Evolutionary conservation across 179 eudicot species (phyloP), one percentile per base, ranked within the genome.

Genomic region (Beta corolliflora): DNA sequence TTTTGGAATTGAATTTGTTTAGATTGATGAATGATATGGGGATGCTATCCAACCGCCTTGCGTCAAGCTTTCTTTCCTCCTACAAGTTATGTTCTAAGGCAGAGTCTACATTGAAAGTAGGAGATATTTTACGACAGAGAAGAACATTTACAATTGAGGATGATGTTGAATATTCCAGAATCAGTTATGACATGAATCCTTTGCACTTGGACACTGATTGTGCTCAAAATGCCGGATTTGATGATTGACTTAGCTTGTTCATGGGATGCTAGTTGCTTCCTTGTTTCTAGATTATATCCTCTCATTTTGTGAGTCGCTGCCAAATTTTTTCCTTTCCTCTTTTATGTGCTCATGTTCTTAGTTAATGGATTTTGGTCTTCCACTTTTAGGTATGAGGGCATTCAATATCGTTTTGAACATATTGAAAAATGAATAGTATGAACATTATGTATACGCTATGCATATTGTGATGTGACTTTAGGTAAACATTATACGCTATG

Each of bases 251-350:
- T n/a, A n/a, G n/a, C n/a, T n/a, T n/a, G n/a, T n/a, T 79, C 94
- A 89, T 44, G 98, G 96, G 65, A 86, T 93, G 91, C 96, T 93
- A 44, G 96, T 93, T 66, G 94, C 96, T 55, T 89, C 98, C 21
- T 54, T 93, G 80, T n/a, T n/a, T n/a, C n/a, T n/a, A n/a, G n/a
- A n/a, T n/a, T n/a, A n/a, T n/a, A n/a, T n/a, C n/a, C n/a, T n/a
- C n/a, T n/a, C n/a, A n/a, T n/a, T n/a, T n/a, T n/a, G n/a, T n/a
- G n/a, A n/a, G n/a, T n/a, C n/a, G n/a, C n/a, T n/a, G n/a, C n/a
- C n/a, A n/a, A n/a, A n/a, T n/a, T n/a, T n/a, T n/a, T n/a, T n/a
- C n/a, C n/a, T 92, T 93, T 86, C 98, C 98, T 23, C 4, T 13
- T 9, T 54, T 8, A 7, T n/a, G 13, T 54, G 68, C 7, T 25